Percentiles rank a stretch among this genome's conserved stretches.
Evolutionary conservation across 495 filamentous ascomycete species (phyloP).

Genomic region (Aspergillus leporis): DNA sequence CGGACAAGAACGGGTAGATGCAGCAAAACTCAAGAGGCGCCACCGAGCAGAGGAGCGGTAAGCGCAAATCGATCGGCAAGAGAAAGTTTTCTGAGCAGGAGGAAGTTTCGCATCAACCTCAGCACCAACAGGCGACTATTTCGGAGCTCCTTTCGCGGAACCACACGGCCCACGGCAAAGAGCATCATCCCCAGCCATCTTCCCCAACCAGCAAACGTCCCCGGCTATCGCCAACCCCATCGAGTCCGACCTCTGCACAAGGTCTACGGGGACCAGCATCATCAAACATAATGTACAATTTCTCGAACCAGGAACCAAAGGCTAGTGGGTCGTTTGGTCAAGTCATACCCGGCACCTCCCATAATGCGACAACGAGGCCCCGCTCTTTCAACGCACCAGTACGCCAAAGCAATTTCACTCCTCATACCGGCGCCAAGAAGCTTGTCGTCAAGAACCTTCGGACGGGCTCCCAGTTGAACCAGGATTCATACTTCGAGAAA

Average conservation of each 20-base stretch:
- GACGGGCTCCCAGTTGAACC: conserved; percentile 53
- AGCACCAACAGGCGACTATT: conserved; percentile 47
- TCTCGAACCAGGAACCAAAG: conserved; percentile 39
- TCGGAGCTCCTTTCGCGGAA: conserved; percentile 48
- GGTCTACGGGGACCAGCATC: conserved; percentile 18
- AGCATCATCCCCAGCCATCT: conserved; percentile 17
- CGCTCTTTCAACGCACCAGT: conserved; percentile 27
- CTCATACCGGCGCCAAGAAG: conserved; percentile 67
- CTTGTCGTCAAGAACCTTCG: conserved; percentile 86
- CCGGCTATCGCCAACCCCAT: conserved; percentile 37
- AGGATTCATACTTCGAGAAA: conserved; percentile 70
- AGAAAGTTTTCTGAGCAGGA: conserved; percentile 48
- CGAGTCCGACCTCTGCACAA: conserved; percentile 18
- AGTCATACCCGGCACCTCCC: conserved; percentile 21
- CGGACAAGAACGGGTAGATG: conserved; percentile 50
- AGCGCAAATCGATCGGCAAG: conserved; percentile 50
- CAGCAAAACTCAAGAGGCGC: conserved; percentile 44
- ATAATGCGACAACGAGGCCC: conserved; percentile 21
- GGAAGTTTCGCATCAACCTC: conserved; percentile 36
- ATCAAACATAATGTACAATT: conserved; percentile 50
- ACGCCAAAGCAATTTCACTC: conserved; percentile 43
- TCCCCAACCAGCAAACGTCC: conserved; percentile 44
- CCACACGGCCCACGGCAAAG: conserved; percentile 20
- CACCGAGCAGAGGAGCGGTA: conserved; percentile 49
- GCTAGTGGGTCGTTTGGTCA: conserved; percentile 30